Evolutionary conservation across 805 yeast species (phyloP).

Genomic region (Nakazawaea ishiwadae): DNA sequence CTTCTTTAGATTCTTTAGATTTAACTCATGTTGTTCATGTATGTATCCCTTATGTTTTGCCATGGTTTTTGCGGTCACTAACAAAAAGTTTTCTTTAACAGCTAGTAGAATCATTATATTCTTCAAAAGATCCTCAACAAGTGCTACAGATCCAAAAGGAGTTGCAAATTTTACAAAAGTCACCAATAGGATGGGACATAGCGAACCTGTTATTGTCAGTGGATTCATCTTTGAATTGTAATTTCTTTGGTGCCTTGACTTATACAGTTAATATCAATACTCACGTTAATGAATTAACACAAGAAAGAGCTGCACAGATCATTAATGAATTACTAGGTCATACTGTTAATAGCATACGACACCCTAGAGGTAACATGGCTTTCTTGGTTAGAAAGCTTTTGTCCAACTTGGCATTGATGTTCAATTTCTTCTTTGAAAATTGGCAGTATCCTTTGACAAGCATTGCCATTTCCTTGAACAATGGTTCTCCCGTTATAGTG

Average conservation of each 20-base stretch:
- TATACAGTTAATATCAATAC: slow-evolving; percentile 56
- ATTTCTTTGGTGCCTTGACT: slow-evolving; percentile 81
- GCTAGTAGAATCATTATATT: slow-evolving; percentile 39
- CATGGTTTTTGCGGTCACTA: not conserved
- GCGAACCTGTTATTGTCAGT: slow-evolving; percentile 48
- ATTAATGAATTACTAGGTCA: slow-evolving; percentile 13
- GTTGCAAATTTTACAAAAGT: slow-evolving; percentile 56
- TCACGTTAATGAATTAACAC: slow-evolving; percentile 3
- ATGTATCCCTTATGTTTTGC: not conserved
- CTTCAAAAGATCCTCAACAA: slow-evolving; percentile 31
- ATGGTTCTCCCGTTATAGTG: not conserved
- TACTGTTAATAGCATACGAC: slow-evolving; percentile 11
- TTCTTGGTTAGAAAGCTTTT: slow-evolving; percentile 57
- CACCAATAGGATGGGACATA: slow-evolving; percentile 48
- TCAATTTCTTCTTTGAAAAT: slow-evolving; percentile 28
- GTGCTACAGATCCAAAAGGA: slow-evolving; percentile 44
- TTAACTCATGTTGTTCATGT: not conserved
- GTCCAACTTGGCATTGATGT: slow-evolving; percentile 48
- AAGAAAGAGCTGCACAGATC: not conserved
- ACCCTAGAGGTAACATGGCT: slow-evolving; percentile 18
- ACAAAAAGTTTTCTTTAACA: no score
- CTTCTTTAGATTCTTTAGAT: not conserved
- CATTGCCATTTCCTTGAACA: slow-evolving; percentile 16
- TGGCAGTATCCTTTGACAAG: slow-evolving; percentile 39
- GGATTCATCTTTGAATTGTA: slow-evolving; percentile 41